These are phyloP conservation scores for Fusarium ambrosium DNA, from an alignment of 2,329 filamentous ascomycete species.

Conservation along the genomic window DNA sequence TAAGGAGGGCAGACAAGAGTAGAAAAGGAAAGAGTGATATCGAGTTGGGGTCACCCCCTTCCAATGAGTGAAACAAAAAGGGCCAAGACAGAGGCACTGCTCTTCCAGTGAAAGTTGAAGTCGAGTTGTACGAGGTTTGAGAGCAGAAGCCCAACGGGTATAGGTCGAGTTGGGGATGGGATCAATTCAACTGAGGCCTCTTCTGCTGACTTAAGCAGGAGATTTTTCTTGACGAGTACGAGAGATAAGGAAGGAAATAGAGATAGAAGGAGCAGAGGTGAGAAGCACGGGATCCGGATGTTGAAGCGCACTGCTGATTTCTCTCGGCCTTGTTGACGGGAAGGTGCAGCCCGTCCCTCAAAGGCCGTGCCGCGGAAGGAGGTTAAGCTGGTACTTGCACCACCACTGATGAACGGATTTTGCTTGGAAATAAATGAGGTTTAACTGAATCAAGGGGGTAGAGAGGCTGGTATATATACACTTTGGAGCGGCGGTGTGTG, in stretches of 20 bases:
- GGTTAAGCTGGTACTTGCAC: background rate
- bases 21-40: background rate
- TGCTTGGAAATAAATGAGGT: background rate
- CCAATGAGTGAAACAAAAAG: conserved; percentile 7
- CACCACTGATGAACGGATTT: background rate
- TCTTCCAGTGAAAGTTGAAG: conserved; percentile 1
- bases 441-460: background rate
- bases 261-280: background rate
- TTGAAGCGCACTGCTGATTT: background rate
- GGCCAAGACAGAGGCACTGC: conserved; percentile 3
- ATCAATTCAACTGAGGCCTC: background rate
- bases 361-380: background rate
- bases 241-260: background rate
- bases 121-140: background rate
- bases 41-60: background rate
- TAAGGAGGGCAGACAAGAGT: background rate
- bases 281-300: background rate
- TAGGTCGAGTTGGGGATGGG: background rate
- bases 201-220: background rate
- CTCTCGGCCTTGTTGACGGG: background rate
- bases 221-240: background rate
- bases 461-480: background rate
- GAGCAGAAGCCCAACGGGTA: background rate
- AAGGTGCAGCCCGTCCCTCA: conserved; percentile 15
- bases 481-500: background rate